Base-by-base conservation (phyloP, 345 rosid genomes). In the Atalantia buxifolia region DNA sequence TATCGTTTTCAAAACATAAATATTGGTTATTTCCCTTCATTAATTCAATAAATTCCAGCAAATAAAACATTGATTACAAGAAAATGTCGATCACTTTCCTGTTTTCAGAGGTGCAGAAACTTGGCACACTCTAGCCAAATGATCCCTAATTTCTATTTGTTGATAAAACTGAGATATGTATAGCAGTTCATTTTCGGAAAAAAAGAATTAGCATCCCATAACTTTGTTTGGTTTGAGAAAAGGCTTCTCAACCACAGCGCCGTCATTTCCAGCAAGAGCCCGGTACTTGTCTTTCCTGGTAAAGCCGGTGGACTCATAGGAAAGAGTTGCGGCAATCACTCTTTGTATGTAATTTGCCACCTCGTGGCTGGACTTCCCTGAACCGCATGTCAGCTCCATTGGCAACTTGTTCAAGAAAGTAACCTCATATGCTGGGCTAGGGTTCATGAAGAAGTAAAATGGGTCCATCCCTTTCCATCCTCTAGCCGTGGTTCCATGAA, bases 391-490 rank as follows among this genome's bases (percentile, higher is more conserved):
- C 5, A 91, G 82, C 75, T 92, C 94, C 27, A 16, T 3, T 0
- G 92, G 94, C 80, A 94, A 83, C 84, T 89, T 91, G 76, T 86
- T 92, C 84, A 93, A 82, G 83, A 94, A 92, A 2, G 86, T 91
- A 8, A 94, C 92, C 77, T 93, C 97, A 31, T 94, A 94, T 1
- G 89, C 90, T 0, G 98, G 97, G 65, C 92, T 88, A 13, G 97
- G 98, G 88, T 93, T 92, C 98, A 94, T 94, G 71, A 90, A 90
- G 84, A 94, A 94, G 86, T 90, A 94, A 77, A 94, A 86, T 1
- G 95, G 92, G 60, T 94, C 97, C 86, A 94, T 86, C 81, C 94
- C 96, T 84, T 94, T 94, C 96, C 95, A 93, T 1, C 98, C 98
- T 14, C 97, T 81, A 0, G 97, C 94, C 0, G 97, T 89, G 9